Conservation (phyloP, 1,284 basidiomycete species). For the Ganoderma meredithae region DNA sequence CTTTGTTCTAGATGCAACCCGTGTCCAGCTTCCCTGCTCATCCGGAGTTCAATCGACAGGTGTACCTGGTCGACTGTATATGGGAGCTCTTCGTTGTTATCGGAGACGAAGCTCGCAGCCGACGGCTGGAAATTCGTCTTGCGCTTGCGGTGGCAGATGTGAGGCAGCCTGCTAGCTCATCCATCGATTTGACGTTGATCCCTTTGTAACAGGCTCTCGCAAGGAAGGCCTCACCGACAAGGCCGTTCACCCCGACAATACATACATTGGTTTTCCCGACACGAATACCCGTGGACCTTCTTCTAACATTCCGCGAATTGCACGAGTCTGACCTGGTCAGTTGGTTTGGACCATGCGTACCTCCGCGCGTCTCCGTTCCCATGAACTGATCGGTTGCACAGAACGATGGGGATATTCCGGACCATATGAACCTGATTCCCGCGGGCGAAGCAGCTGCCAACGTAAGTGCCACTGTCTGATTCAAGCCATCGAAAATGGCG, state of each 20-base stretch:
- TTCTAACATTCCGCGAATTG: constrained; percentile 68
- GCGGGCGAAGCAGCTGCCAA: constrained; percentile 53
- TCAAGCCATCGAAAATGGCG: background rate
- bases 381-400: constrained; percentile 40
- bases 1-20: constrained; percentile 39
- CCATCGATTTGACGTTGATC: background rate
- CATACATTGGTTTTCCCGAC: constrained; percentile 78
- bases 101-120: constrained; percentile 65
- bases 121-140: constrained; percentile 64
- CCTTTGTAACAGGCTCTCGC: constrained; percentile 57
- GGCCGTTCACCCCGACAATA: constrained; percentile 74
- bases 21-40: constrained; percentile 40
- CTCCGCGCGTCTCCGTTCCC: constrained; percentile 6
- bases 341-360: constrained; percentile 16
- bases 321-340: constrained; percentile 67
- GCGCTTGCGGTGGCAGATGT: constrained; percentile 67
- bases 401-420: constrained; percentile 67
- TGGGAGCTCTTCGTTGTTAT: constrained; percentile 84
- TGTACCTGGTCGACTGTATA: constrained; percentile 74
- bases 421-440: constrained; percentile 82
- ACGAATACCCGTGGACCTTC: constrained; percentile 72
- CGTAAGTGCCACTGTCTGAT: constrained; percentile 13
- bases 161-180: constrained; percentile 28
- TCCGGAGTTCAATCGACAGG: constrained; percentile 44
- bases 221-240: constrained; percentile 50